Percentiles rank a stretch among this genome's conserved stretches.
These are phyloP conservation scores for Mortierella claussenii DNA, from an alignment of 192 early-diverging fungal species.

Conservation along the genomic window DNA sequence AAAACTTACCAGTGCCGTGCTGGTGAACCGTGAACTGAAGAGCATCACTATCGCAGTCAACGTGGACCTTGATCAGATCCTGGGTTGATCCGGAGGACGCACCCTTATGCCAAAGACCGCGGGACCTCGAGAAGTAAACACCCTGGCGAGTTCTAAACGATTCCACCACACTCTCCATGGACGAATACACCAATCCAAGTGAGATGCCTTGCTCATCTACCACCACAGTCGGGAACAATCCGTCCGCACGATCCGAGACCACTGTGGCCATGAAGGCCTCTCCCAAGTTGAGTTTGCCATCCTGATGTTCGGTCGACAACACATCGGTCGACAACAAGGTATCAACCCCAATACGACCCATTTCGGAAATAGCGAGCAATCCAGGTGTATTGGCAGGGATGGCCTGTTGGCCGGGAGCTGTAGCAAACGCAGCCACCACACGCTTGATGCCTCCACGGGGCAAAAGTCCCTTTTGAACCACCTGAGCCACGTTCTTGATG, in stretches of 20 bases:
- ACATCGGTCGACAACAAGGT: slow-evolving; percentile 29
- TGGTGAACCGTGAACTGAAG: slow-evolving; percentile 90
- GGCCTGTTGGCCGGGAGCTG: not conserved
- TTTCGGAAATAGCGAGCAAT: slow-evolving; percentile 36
- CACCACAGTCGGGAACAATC: slow-evolving; percentile 91
- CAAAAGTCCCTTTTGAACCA: slow-evolving; percentile 44
- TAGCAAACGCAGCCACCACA: slow-evolving; percentile 42
- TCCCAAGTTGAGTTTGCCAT: slow-evolving; percentile 62
- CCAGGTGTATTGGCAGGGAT: slow-evolving; percentile 28
- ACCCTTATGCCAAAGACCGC: slow-evolving; percentile 98
- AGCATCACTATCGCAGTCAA: slow-evolving; percentile 93
- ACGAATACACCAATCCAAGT: slow-evolving; percentile 94
- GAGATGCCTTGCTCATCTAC: slow-evolving; percentile 90
- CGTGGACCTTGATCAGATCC: slow-evolving; percentile 75
- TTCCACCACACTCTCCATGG: slow-evolving; percentile 81
- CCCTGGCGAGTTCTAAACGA: slow-evolving; percentile 81
- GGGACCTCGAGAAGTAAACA: slow-evolving; percentile 90
- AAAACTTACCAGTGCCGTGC: slow-evolving; percentile 74
- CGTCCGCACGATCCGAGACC: slow-evolving; percentile 90
- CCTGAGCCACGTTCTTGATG: slow-evolving; percentile 26
- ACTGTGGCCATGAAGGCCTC: slow-evolving; percentile 66
- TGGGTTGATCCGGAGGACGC: slow-evolving; percentile 96
- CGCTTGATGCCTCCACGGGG: slow-evolving; percentile 55
- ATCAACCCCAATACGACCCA: slow-evolving; percentile 51
- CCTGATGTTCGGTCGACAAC: slow-evolving; percentile 50